A percentile compares a stretch with the other conserved stretches of the same genome.
phyloP scores from a whole-genome alignment of 306 rosid genomes.

The Prosopis cineraria region DNA sequence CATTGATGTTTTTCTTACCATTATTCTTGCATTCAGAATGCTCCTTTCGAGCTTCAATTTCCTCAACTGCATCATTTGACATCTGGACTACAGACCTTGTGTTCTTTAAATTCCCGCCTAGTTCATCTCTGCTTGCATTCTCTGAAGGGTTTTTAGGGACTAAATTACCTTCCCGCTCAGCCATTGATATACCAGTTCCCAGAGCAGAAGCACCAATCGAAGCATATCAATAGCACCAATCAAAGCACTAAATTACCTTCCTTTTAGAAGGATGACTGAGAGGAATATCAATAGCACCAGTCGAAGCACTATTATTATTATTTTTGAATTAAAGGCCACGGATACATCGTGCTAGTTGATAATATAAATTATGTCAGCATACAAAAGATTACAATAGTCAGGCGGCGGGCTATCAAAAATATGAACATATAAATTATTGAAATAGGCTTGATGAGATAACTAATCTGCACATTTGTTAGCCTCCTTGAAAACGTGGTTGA shows the following conservation, averaged over 20 bases:
- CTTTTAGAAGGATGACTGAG: not conserved
- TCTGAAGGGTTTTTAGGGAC: conserved; percentile 31
- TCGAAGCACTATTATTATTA: conserved; percentile 27
- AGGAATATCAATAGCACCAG: conserved; percentile 19
- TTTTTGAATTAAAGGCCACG: too few species aligned
- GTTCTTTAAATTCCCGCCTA: conserved; percentile 24
- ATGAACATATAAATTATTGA: too few species aligned
- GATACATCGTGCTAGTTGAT: too few species aligned
- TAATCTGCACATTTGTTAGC: too few species aligned
- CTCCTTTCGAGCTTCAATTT: conserved; percentile 44
- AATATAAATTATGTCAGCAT: too few species aligned
- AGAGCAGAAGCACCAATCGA: conserved; percentile 32
- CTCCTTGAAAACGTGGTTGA: too few species aligned
- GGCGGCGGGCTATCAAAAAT: too few species aligned
- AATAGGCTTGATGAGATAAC: too few species aligned
- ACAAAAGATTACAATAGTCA: too few species aligned
- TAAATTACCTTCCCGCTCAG: conserved; percentile 34
- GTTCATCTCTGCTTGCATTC: conserved; percentile 36
- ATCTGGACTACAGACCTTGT: conserved; percentile 29
- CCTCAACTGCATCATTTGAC: conserved; percentile 31
- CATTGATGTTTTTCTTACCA: conserved; percentile 27
- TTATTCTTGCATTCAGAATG: conserved; percentile 16
- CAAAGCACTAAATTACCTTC: too few species aligned
- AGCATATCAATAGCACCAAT: too few species aligned
- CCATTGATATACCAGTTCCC: conserved; percentile 34